Evolutionary conservation across 1,284 basidiomycete genomes (phyloP).

Genomic region (Malassezia psittaci): DNA sequence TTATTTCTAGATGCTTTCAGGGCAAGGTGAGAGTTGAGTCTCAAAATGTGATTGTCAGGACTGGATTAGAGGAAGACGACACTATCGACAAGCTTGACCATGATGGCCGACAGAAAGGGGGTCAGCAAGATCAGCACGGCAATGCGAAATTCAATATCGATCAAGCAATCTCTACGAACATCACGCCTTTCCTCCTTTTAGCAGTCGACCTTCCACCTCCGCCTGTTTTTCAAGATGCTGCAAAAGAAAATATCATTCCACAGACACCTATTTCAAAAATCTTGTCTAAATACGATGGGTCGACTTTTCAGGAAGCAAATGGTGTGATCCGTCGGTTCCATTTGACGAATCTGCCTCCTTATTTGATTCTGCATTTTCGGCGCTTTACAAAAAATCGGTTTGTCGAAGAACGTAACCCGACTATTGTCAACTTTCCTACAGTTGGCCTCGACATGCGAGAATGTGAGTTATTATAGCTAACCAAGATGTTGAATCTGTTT

Average conservation of each 20-base stretch:
- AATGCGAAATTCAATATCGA: constrained; percentile 33
- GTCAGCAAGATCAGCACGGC: constrained; percentile 33
- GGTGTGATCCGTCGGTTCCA: constrained; percentile 61
- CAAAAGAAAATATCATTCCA: constrained; percentile 93
- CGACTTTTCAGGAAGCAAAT: constrained; percentile 28
- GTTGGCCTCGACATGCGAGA: constrained; percentile 80
- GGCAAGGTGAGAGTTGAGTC: constrained; percentile 85
- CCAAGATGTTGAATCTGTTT: constrained; percentile 50
- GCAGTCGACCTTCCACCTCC: constrained; percentile 90
- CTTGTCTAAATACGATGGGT: constrained; percentile 89
- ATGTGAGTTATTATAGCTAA: constrained; percentile 42
- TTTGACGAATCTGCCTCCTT: constrained; percentile 74
- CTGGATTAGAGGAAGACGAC: constrained; percentile 23
- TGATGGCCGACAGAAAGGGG: constrained; percentile 27
- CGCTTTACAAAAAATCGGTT: constrained; percentile 97
- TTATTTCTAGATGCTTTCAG: constrained; percentile 87
- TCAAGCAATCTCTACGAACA: constrained; percentile 66
- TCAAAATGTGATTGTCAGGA: constrained; percentile 65
- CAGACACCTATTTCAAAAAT: constrained; percentile 85
- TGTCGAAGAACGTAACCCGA: constrained; percentile 97
- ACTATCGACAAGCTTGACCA: constrained; percentile 21
- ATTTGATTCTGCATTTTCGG: constrained; percentile 89
- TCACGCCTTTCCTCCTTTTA: constrained; percentile 86
- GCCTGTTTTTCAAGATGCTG: constrained; percentile 86
- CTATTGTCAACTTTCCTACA: constrained; percentile 92